phyloP scores from a whole-genome alignment of 192 early-diverging fungal genomes.

The Linderina pennispora region DNA sequence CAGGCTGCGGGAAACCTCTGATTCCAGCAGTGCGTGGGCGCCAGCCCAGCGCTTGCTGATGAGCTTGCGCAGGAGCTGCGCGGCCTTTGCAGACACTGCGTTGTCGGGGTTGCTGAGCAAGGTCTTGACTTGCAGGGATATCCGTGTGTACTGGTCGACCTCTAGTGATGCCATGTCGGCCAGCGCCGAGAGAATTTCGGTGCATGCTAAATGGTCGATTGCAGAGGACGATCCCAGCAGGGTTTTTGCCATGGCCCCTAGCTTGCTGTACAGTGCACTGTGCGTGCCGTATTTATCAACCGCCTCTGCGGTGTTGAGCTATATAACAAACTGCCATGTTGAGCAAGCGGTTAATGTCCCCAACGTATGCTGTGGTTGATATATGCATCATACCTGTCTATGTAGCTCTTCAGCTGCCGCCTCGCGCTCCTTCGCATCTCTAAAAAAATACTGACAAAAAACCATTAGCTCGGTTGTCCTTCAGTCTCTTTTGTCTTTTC shows the following conservation, averaged over 20 bases:
- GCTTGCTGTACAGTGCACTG: conserved; percentile 13
- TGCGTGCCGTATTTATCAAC: too few species aligned
- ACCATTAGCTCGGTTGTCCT: too few species aligned
- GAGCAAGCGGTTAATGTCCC: not conserved
- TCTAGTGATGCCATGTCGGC: conserved; percentile 28
- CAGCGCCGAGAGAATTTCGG: conserved; percentile 26
- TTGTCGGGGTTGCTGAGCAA: conserved; percentile 13
- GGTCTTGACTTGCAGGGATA: conserved; percentile 12
- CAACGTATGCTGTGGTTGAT: not conserved
- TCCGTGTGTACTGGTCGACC: conserved; percentile 21
- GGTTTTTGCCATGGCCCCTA: conserved; percentile 10
- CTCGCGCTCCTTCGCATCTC: conserved; percentile 10
- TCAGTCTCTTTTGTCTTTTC: too few species aligned
- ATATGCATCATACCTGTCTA: conserved; percentile 13
- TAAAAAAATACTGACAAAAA: too few species aligned
- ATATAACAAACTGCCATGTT: too few species aligned
- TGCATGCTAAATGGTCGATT: conserved; percentile 19
- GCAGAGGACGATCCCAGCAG: conserved; percentile 2
- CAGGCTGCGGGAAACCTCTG: conserved; percentile 22
- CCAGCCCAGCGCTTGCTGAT: conserved; percentile 22
- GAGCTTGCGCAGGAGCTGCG: conserved; percentile 13
- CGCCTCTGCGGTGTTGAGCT: too few species aligned
- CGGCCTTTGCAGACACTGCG: conserved; percentile 17
- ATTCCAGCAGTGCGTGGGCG: conserved; percentile 13
- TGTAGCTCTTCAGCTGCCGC: conserved; percentile 7